These are phyloP conservation scores for Hypoxylon crocopeplum DNA, from an alignment of 495 filamentous ascomycete species.

Conservation along the genomic window DNA sequence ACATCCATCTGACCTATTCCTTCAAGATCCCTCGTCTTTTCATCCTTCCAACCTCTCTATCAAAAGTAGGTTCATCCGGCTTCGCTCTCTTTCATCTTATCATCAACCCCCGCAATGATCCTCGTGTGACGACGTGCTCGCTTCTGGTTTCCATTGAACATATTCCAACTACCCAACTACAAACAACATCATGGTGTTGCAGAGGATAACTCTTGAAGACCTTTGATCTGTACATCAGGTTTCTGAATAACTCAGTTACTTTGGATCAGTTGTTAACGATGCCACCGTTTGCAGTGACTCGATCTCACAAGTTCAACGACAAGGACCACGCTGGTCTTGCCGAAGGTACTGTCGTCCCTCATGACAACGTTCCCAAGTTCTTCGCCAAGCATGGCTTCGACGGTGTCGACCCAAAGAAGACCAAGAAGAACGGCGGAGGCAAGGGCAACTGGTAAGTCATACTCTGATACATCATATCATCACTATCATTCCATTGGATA, in stretches of 20 bases:
- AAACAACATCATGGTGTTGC: constrained; percentile 14
- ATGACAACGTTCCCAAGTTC: constrained; percentile 84
- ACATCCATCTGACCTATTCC: constrained; percentile 9
- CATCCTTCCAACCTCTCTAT: constrained; percentile 1
- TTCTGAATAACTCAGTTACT: background rate
- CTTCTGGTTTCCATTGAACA: background rate
- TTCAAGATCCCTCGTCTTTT: background rate
- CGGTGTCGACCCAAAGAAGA: constrained; percentile 86
- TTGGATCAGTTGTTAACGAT: constrained; percentile 28
- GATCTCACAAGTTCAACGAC: constrained; percentile 90
- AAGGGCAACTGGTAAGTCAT: constrained; percentile 88
- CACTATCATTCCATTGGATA: background rate
- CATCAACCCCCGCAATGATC: constrained; percentile 17
- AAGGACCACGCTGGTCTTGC: constrained; percentile 77
- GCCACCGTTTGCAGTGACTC: constrained; percentile 73
- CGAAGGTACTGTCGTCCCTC: constrained; percentile 65
- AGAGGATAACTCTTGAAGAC: background rate
- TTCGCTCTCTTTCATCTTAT: background rate
- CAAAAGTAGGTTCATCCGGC: constrained; percentile 34
- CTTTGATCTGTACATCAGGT: background rate
- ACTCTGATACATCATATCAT: background rate
- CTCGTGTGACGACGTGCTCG: constrained; percentile 31
- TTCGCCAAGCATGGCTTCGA: constrained; percentile 87
- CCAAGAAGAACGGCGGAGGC: constrained; percentile 94
- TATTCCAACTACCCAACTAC: constrained; percentile 3